Evolutionary conservation across 2,329 filamentous ascomycete species (phyloP).

Genomic region (Ophiostoma sp.): DNA sequence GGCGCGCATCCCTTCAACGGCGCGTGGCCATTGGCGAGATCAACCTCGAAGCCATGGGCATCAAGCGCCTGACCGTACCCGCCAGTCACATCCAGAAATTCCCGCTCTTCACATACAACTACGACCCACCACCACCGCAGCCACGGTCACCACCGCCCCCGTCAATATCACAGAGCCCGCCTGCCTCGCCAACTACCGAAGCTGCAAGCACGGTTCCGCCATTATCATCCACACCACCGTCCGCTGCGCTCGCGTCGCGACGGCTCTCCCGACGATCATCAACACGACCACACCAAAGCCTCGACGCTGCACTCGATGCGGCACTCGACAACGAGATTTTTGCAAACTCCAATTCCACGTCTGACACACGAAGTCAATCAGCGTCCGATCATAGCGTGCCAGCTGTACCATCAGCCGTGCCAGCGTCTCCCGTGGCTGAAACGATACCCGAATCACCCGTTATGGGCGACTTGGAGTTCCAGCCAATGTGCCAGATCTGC

Average conservation of each 20-base stretch:
- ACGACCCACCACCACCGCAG: constrained; percentile 46
- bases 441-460: constrained; percentile 18
- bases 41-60: constrained; percentile 81
- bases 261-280: background rate
- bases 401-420: background rate
- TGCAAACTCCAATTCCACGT: background rate
- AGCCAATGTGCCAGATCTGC: constrained; percentile 88
- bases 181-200: constrained; percentile 4
- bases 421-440: background rate
- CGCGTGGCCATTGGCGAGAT: constrained; percentile 77
- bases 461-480: constrained; percentile 52
- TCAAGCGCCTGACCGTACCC: constrained; percentile 79
- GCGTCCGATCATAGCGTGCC: background rate
- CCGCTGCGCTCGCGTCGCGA: background rate
- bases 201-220: background rate
- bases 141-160: background rate
- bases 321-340: background rate
- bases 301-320: background rate
- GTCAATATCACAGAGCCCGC: background rate
- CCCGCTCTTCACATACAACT: constrained; percentile 75
- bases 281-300: constrained; percentile 9
- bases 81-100: constrained; percentile 68
- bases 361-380: constrained; percentile 10
- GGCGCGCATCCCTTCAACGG: constrained; percentile 65
- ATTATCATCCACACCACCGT: background rate